These are phyloP conservation scores for Artomyces pyxidatus DNA, from an alignment of 768 basidiomycete genomes.

Conservation along the genomic window DNA sequence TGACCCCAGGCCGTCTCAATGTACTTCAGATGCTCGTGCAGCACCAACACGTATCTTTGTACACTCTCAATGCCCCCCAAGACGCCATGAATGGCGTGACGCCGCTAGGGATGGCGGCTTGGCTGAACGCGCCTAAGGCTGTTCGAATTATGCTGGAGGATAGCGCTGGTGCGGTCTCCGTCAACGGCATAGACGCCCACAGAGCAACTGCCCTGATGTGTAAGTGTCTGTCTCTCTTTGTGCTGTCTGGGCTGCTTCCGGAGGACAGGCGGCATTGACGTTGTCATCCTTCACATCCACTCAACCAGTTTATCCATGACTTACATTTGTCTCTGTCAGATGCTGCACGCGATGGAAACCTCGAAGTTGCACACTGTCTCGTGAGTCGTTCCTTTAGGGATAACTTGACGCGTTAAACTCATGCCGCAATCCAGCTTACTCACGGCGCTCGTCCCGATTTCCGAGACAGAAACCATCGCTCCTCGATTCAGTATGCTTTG, in stretches of 20 bases:
- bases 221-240: too few species aligned
- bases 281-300: constrained; percentile 12
- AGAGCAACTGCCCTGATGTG: constrained; percentile 83
- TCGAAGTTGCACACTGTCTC: constrained; percentile 58
- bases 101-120: constrained; percentile 71
- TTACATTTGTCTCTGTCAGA: constrained; percentile 33
- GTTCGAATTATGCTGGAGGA: constrained; percentile 60
- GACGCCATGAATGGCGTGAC: constrained; percentile 64
- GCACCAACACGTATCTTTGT: constrained; percentile 54
- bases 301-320: not conserved
- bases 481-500: constrained; percentile 62
- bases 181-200: constrained; percentile 66
- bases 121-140: constrained; percentile 56
- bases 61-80: constrained; percentile 69
- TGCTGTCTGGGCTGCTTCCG: too few species aligned
- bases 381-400: constrained; percentile 31
- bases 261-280: too few species aligned
- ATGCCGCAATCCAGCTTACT: constrained; percentile 35
- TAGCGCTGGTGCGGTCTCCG: constrained; percentile 53
- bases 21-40: constrained; percentile 47
- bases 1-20: constrained; percentile 47
- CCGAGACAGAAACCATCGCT: constrained; percentile 63
- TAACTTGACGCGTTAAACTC: not conserved
- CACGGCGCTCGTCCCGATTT: constrained; percentile 69
- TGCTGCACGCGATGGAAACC: constrained; percentile 64